Percentiles rank a stretch among this genome's conserved stretches.
Evolutionary conservation across 2,329 filamentous ascomycete genomes (phyloP).

Genomic region (Aspergillus fischeri): DNA sequence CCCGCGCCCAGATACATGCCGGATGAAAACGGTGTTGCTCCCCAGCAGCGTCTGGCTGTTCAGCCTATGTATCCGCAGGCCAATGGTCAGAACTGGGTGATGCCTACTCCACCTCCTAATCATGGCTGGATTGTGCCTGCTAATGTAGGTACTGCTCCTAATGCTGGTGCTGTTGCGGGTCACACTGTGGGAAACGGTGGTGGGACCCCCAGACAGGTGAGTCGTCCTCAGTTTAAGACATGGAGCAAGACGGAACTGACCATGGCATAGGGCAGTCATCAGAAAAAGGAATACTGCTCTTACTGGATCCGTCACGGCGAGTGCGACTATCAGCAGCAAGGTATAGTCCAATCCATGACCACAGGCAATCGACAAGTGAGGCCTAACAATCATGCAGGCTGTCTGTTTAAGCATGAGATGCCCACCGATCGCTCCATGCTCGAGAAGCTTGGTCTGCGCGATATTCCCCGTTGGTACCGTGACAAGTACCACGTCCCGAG

Average conservation of each 20-base stretch:
- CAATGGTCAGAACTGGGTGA: constrained; percentile 14
- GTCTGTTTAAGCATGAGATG: constrained; percentile 89
- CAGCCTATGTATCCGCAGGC: constrained; percentile 19
- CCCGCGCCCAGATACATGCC: constrained; percentile 18
- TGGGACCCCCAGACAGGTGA: constrained; percentile 17
- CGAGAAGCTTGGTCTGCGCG: constrained; percentile 62
- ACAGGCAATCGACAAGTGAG: background rate
- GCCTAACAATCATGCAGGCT: constrained; percentile 45
- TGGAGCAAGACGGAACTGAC: constrained; percentile 5
- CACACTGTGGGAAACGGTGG: constrained; percentile 4
- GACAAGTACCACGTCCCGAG: constrained; percentile 41
- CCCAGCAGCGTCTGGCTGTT: constrained; percentile 20
- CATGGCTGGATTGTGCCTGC: constrained; percentile 13
- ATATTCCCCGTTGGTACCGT: constrained; percentile 54
- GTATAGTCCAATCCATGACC: constrained; percentile 17
- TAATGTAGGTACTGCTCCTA: background rate
- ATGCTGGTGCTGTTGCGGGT: background rate
- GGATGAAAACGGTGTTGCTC: constrained; percentile 17
- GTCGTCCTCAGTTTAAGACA: constrained; percentile 3
- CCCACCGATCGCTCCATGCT: constrained; percentile 65
- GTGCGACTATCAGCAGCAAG: constrained; percentile 80
- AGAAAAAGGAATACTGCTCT: constrained; percentile 74
- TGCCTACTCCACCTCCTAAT: constrained; percentile 7
- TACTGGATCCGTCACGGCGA: constrained; percentile 85
- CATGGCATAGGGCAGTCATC: constrained; percentile 4